Percentiles rank a stretch among this genome's conserved stretches.
These are phyloP conservation scores for Schwanniomyces sp. DNA, from an alignment of 805 yeast species.

Conservation along the genomic window DNA sequence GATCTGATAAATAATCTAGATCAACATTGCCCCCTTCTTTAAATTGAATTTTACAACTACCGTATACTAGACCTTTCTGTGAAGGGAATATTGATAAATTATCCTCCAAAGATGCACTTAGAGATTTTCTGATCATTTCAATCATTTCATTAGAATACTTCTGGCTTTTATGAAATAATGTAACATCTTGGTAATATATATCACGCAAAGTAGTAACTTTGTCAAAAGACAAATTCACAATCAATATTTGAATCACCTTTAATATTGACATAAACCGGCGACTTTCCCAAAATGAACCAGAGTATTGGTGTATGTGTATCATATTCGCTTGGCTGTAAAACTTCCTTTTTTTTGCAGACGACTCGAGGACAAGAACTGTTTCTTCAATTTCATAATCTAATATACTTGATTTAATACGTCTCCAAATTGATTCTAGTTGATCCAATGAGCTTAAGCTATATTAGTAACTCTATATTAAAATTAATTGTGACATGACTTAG, in stretches of 20 bases:
- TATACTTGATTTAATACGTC: background rate
- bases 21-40: background rate
- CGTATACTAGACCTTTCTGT: conserved; percentile 57
- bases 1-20: conserved; percentile 9
- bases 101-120: conserved; percentile 35
- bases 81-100: conserved; percentile 49
- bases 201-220: conserved; percentile 50
- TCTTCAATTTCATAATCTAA: conserved; percentile 2
- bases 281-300: conserved; percentile 4
- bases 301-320: conserved; percentile 4
- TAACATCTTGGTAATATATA: conserved; percentile 57
- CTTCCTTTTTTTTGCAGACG: conserved; percentile 1
- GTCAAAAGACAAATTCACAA: conserved; percentile 4
- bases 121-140: conserved; percentile 33
- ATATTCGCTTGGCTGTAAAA: background rate
- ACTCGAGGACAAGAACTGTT: conserved; percentile 4
- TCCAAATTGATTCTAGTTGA: conserved; percentile 5
- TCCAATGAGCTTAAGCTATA: conserved; percentile 4
- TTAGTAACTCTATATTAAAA: background rate
- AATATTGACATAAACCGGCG: conserved; percentile 8
- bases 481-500: background rate
- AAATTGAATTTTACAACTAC: conserved; percentile 17
- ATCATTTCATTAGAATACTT: conserved; percentile 37
- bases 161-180: conserved; percentile 46
- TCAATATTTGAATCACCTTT: conserved; percentile 5